Evolutionary conservation across 2,329 filamentous ascomycete genomes (phyloP).

Genomic region (Cryphonectria parasitica): DNA sequence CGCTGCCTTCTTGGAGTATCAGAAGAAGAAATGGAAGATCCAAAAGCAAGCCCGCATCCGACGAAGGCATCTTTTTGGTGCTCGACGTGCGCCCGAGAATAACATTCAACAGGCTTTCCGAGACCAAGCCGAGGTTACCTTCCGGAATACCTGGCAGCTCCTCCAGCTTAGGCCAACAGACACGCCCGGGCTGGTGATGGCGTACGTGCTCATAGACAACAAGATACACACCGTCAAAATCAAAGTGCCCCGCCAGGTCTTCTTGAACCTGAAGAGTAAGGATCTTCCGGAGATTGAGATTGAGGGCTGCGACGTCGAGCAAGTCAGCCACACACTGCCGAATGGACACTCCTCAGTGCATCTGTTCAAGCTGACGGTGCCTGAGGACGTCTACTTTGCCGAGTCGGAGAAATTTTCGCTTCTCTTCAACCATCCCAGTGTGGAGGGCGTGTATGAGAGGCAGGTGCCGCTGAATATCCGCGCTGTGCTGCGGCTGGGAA

Average conservation of each 20-base stretch:
- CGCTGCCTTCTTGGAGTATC: constrained; percentile 83
- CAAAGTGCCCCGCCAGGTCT: constrained; percentile 86
- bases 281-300: constrained; percentile 89
- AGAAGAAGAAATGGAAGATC: constrained; percentile 99
- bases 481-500: constrained; percentile 87
- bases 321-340: constrained; percentile 89
- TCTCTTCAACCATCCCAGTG: constrained; percentile 88
- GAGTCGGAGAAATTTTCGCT: constrained; percentile 81
- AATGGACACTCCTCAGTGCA: constrained; percentile 95
- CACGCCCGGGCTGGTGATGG: constrained; percentile 81
- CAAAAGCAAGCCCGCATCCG: constrained; percentile 88
- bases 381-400: constrained; percentile 84
- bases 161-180: constrained; percentile 84
- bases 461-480: constrained; percentile 85
- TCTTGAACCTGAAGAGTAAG: constrained; percentile 86
- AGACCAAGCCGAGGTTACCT: constrained; percentile 88
- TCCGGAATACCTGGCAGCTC: constrained; percentile 93
- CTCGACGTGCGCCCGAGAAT: constrained; percentile 68
- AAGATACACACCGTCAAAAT: constrained; percentile 89
- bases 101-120: constrained; percentile 76
- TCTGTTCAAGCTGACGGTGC: constrained; percentile 89
- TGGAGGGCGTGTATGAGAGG: constrained; percentile 97
- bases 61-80: constrained; percentile 89
- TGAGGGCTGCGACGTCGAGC: constrained; percentile 84
- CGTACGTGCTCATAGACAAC: constrained; percentile 89